Evolutionary conservation across 2,329 filamentous ascomycete species (phyloP), one percentile per base, ranked within the genome.

Genomic region (Coniochaeta sp.): DNA sequence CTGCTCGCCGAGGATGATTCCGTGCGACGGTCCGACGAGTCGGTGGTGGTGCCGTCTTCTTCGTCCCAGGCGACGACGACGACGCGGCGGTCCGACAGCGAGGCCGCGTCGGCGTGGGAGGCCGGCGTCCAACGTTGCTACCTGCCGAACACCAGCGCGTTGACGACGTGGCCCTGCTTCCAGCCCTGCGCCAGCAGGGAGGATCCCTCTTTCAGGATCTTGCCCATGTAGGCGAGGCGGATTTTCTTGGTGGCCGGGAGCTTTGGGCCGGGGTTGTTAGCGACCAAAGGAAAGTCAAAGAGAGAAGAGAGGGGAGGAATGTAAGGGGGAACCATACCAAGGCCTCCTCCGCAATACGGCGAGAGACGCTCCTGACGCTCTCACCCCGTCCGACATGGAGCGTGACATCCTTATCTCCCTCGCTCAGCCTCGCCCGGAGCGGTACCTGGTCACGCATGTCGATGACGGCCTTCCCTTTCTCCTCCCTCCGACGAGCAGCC

Each of bases 221-320:
- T 91, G 65, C 93, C 93, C 73, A 95, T 81, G 71, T 96, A 96
- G 22, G 86, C 87, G 61, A 96, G 82, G 59, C 85, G 85, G 57
- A 96, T 78, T 55, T 79, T 82, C 62, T 84, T 85, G 52, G 76
- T 77, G 8, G 77, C 70, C 1, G 81, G 72, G 34, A 93, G 76
- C 88, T 89, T 65, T 19, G 42, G 14, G n/a, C n/a, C n/a, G n/a
- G 26, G 16, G 22, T 30, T 55, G 54, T 34, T 22, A 38, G 47
- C 26, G 19, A 50, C 7, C 24, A 9, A 22, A 30, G 47, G 16
- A 50, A 55, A 40, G n/a, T n/a, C n/a, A n/a, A 38, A 57, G 17
- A 9, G 14, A 8, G 54, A 59, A 57, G 55, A 19, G 10, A 12
- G 24, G 24, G 22, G 47, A 3, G 17, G 10, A 30, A 17, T 4